A percentile compares a stretch with the other conserved stretches of the same genome.
Evolutionary conservation across 1,284 basidiomycete genomes (phyloP).

Genomic region (Ceratobasidium sp.): DNA sequence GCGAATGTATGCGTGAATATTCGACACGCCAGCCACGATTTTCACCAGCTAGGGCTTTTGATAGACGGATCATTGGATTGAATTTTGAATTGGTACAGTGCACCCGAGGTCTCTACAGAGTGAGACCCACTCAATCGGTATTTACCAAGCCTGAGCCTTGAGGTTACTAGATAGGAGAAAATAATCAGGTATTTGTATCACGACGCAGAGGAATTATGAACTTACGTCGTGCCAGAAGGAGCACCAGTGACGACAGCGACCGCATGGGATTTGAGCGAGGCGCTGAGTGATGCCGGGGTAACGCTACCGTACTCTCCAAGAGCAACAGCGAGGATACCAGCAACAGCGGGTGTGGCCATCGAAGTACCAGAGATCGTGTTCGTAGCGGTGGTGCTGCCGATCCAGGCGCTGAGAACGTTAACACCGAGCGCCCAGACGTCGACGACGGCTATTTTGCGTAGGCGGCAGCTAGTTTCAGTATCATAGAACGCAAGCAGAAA

Average conservation of each 20-base stretch:
- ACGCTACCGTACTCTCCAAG: slow-evolving; percentile 37
- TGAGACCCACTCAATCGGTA: too few species aligned
- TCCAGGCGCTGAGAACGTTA: slow-evolving; percentile 53
- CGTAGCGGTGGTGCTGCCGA: slow-evolving; percentile 33
- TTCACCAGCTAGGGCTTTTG: too few species aligned
- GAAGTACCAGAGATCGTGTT: slow-evolving; percentile 41
- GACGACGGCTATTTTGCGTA: slow-evolving; percentile 24
- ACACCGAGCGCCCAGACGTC: slow-evolving; percentile 52
- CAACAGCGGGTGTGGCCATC: slow-evolving; percentile 40
- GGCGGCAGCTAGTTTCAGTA: neutral
- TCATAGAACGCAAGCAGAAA: neutral
- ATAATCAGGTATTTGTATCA: too few species aligned
- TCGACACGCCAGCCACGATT: too few species aligned
- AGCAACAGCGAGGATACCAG: slow-evolving; percentile 23
- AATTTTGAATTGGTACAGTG: too few species aligned
- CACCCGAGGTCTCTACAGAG: too few species aligned
- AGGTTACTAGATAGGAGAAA: slow-evolving; percentile 20
- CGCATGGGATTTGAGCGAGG: slow-evolving; percentile 36
- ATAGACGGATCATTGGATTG: too few species aligned
- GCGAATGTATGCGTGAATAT: too few species aligned
- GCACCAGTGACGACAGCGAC: slow-evolving; percentile 31
- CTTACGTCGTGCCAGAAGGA: slow-evolving; percentile 28
- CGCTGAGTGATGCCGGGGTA: slow-evolving; percentile 23
- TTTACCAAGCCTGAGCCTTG: slow-evolving; percentile 28
- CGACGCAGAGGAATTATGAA: too few species aligned